A percentile compares a stretch with the other conserved stretches of the same genome.
Evolutionary conservation across 371 early-diverging fungal species (phyloP).

Genomic region (Rhizomucor pusillus): DNA sequence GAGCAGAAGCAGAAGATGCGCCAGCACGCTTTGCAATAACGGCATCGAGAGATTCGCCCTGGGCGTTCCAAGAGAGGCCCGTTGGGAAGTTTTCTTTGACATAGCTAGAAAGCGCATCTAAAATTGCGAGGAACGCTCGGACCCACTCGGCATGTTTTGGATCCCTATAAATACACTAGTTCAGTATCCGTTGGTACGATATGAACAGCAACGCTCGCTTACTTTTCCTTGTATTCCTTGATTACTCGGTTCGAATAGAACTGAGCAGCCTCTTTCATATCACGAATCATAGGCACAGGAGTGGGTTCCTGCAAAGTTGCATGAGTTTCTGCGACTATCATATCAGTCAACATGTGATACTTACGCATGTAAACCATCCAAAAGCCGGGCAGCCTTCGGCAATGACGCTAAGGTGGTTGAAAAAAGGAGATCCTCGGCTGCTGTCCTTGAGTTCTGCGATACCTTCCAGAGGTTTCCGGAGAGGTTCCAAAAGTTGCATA

Average conservation of each 20-base stretch:
- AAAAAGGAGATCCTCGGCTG: conserved; percentile 71
- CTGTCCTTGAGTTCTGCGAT: conserved; percentile 71
- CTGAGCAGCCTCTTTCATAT: conserved; percentile 89
- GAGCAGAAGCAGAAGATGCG: conserved; percentile 39
- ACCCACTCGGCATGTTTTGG: conserved; percentile 84
- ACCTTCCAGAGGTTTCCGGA: conserved; percentile 65
- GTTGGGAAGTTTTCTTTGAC: conserved; percentile 90
- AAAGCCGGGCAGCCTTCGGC: conserved; percentile 89
- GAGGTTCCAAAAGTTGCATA: conserved; percentile 66
- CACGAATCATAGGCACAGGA: conserved; percentile 84
- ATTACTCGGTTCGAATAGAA: conserved; percentile 91
- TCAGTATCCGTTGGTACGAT: background rate
- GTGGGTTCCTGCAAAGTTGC: conserved; percentile 66
- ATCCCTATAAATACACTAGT: conserved; percentile 53
- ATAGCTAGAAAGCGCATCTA: conserved; percentile 76
- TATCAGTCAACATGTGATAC: conserved; percentile 12
- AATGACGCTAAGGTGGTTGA: conserved; percentile 81
- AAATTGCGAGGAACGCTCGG: conserved; percentile 62
- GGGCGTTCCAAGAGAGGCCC: conserved; percentile 90
- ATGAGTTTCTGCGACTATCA: background rate
- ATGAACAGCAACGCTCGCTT: conserved; percentile 18
- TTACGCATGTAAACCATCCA: conserved; percentile 90
- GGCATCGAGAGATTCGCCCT: conserved; percentile 63
- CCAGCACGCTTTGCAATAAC: conserved; percentile 28
- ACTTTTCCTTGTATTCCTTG: conserved; percentile 89